Base-by-base conservation (phyloP, 306 rosid species). In the Elaeagnus macrophylla region DNA sequence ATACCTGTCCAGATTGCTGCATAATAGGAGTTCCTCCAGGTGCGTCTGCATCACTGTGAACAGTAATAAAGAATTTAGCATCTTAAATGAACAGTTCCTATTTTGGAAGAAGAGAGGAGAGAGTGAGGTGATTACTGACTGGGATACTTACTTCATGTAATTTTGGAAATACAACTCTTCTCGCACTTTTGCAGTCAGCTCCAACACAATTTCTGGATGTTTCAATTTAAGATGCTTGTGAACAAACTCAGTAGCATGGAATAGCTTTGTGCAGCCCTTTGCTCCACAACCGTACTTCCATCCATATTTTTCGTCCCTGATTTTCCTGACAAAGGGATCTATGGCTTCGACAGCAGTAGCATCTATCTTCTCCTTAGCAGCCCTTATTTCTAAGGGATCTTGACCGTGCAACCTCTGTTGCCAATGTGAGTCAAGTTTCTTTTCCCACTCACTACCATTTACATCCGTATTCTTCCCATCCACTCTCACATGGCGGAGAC, bases 281-380 rank as follows among this genome's bases (percentile, higher is more conserved):
- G 99, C 99, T 70, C 99, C 99, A 73, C 99, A 93, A 36, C 99
- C 99, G 84, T 87, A 93, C 72, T 93, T 93, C 99, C 99, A 93
- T 58, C 99, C 99, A 77, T 87, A 93, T 68, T 87, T 93, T 60
- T 93, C 99, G 82, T 93, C 99, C 76, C 99, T 84, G 56, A 93
- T 93, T 73, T 93, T 93, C 51, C 99, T 76, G 25, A 93, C 89
- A 65, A 60, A 81, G 39, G 99, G 99, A 77, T 82, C 99, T 70
- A 93, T 71, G 55, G 75, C 80, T 75, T 84, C 95, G 65, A 40
- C 69, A 57, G 99, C 95, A 46, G 93, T 83, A 39, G 96, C 86
- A 64, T 87, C 99, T 78, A 93, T 84, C 75, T 82, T 93, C 62
- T 93, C 99, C 82, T 82, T 93, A 17, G 85, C 99, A 66, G 96